Evolutionary conservation across 208 protist species (phyloP).

Genomic region (Trichomonas vaginalis): DNA sequence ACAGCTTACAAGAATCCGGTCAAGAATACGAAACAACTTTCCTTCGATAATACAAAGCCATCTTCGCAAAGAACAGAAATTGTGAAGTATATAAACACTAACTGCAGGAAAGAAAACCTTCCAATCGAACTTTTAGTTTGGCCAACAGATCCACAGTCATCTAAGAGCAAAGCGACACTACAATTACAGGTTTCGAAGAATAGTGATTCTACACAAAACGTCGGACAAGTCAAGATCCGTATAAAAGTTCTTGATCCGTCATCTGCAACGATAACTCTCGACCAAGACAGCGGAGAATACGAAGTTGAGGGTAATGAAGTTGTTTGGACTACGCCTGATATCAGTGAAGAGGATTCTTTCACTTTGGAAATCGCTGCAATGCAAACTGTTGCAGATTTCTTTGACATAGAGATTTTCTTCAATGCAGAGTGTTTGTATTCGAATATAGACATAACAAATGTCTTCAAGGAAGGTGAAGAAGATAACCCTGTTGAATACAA

Average conservation of each 20-base stretch:
- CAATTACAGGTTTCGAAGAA: background rate
- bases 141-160: background rate
- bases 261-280: background rate
- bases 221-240: background rate
- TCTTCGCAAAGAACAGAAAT: background rate
- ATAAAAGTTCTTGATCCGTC: background rate
- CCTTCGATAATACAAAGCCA: background rate
- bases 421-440: too few relatives aligned
- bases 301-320: background rate
- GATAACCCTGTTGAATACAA: background rate
- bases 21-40: background rate
- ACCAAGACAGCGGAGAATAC: background rate
- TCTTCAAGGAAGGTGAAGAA: background rate
- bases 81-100: background rate
- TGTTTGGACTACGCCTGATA: background rate
- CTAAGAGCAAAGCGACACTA: background rate
- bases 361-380: background rate
- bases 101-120: background rate
- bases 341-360: background rate
- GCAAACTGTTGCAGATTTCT: too few relatives aligned
- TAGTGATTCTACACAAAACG: background rate
- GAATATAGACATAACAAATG: background rate
- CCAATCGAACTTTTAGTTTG: background rate
- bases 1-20: background rate
- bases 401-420: too few relatives aligned